A percentile compares a stretch with the other conserved stretches of the same genome.
Conservation (phyloP, 140 eudicot genomes). For the Stevia rebaudiana region DNA sequence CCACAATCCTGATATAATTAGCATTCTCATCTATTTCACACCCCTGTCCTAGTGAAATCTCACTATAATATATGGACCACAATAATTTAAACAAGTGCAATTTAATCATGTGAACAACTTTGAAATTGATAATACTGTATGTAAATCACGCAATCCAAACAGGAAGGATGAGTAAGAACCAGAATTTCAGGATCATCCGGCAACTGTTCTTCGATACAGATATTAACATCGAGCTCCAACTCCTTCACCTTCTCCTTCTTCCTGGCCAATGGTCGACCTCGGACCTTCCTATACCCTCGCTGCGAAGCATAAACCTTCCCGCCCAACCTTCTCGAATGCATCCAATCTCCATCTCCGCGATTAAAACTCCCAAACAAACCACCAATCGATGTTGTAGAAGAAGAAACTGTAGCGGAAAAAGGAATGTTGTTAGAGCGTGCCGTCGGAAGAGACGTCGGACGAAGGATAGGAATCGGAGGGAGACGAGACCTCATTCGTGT, state of each 20-base stretch:
- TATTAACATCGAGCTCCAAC: conserved; percentile 70
- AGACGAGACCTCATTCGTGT: conserved; percentile 59
- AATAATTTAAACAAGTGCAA: not conserved
- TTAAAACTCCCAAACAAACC: too few relatives aligned
- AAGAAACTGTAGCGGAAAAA: too few relatives aligned
- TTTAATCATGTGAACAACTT: not conserved
- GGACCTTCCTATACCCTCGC: conserved; percentile 42
- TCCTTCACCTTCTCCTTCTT: conserved; percentile 50
- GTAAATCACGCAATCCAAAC: not conserved
- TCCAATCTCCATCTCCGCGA: conserved; percentile 18
- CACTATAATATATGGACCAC: not conserved
- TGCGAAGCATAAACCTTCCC: conserved; percentile 34
- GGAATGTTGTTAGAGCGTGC: too few relatives aligned
- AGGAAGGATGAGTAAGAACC: conserved; percentile 30
- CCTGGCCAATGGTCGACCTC: conserved; percentile 40
- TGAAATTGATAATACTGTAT: not conserved
- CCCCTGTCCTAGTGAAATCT: not conserved
- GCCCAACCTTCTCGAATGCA: conserved; percentile 32
- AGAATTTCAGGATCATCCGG: conserved; percentile 81
- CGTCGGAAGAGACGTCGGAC: conserved; percentile 4
- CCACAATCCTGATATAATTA: not conserved
- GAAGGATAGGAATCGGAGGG: conserved; percentile 32
- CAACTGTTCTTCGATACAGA: conserved; percentile 70
- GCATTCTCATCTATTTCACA: not conserved
- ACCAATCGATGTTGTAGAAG: too few relatives aligned